Base-by-base conservation (phyloP, 2,329 filamentous ascomycete species). In the Davidsoniella virescens region DNA sequence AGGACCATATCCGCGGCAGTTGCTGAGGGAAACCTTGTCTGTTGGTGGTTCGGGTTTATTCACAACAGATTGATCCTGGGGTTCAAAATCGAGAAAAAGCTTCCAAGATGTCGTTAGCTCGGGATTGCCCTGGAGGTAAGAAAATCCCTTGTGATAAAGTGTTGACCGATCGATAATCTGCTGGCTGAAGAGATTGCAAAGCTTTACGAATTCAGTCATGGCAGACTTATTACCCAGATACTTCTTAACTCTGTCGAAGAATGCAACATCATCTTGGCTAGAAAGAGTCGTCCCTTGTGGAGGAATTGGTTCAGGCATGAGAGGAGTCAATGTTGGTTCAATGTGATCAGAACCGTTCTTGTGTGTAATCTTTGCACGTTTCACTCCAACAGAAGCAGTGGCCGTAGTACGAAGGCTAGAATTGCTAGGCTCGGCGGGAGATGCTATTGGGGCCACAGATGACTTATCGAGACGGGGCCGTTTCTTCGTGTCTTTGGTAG, bases 211-310 rank as follows among this genome's bases (percentile, higher is more conserved):
- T 63, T 98, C 92, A 58, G 85, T 88, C 74, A 94, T 93, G 2
- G 82, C 82, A 51, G 86, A 84, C 63, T 94, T 84, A 64, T 96
- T 96, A 54, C 83, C 81, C 52, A 98, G 86, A 59, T 83, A 90
- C 65, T 98, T 98, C 73, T 95, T 96, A 16, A 92, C 87, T 6
- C 87, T 82, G 54, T 98, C 92, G 59, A 98, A 98, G 66, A 96
- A 96, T 2, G 80, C 80, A 48, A 96, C 73, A 61, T 96, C 90
- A 52, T 96, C 90, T 49, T 80, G 75, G 20, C 76, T 84, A 1
- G 87, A 84, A n/a, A 80, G 79, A 7, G 80, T 71, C 1, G 80
- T 78, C 0, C 80, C 76, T 0, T 79, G 80, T 1, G 88, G 87
- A 12, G 84, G 80, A 29, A 96, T 75, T 2, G 92, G 88, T 61